A percentile compares a stretch with the other conserved stretches of the same genome.
Evolutionary conservation across 768 basidiomycete genomes (phyloP).

Genomic region (Termitomyces sp.): DNA sequence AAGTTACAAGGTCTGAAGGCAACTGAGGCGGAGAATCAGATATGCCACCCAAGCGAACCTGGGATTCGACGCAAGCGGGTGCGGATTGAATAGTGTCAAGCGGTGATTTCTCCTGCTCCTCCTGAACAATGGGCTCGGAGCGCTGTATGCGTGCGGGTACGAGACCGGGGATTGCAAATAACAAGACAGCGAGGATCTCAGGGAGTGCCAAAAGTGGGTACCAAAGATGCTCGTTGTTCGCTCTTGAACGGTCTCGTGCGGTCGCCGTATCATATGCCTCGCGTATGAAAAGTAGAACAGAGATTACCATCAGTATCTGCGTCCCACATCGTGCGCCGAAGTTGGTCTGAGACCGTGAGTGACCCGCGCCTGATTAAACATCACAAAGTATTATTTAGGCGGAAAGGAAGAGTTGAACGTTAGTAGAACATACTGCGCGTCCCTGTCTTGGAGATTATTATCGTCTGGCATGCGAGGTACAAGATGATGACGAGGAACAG

Average conservation of each 20-base stretch:
- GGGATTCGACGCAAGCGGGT: neutral
- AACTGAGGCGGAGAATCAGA: neutral
- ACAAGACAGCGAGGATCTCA: constrained; percentile 2
- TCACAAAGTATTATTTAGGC: neutral
- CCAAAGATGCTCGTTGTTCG: constrained; percentile 8
- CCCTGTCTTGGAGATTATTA: neutral
- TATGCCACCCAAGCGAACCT: neutral
- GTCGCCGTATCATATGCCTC: neutral
- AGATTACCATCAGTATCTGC: neutral
- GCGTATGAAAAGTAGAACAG: constrained; percentile 1
- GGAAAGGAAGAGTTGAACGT: neutral
- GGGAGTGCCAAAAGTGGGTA: constrained; percentile 3
- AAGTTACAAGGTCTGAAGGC: neutral
- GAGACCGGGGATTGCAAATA: constrained; percentile 4
- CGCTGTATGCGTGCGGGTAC: neutral
- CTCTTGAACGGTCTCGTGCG: neutral
- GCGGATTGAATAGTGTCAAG: neutral
- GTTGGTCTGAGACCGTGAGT: neutral
- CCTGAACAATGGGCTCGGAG: neutral
- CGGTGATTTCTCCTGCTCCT: neutral
- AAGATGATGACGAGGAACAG: constrained; percentile 2
- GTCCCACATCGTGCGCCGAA: neutral
- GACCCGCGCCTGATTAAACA: neutral
- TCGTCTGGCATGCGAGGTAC: neutral
- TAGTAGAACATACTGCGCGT: neutral